Evolutionary conservation across 1,139 yeast genomes (phyloP), one percentile per base, ranked within the genome.

Genomic region (Saccharomycopsis hybrid): DNA sequence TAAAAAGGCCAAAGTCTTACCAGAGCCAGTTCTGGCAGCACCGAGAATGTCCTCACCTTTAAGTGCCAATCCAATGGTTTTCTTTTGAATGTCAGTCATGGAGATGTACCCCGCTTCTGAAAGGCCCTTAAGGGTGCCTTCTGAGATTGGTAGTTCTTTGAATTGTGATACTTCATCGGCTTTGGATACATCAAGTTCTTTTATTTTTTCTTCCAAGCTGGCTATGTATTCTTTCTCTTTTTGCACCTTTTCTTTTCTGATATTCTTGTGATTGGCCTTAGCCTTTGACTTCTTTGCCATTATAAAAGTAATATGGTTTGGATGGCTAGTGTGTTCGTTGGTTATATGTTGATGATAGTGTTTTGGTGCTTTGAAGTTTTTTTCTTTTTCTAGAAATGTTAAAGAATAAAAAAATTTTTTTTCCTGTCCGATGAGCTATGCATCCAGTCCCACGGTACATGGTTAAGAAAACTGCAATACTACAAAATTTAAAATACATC

Each of bases 1-100:
- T 58, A 92, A 71, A 61, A 92, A 92, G 3, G 97, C 95, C 54
- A 92, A 68, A 0, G 99, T 92, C 65, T 92, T 92, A 46, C 99
- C 99, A 1, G 96, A 88, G 2, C 99, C 98, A 0, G 99, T 92
- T 60, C 82, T 81, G 24, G 98, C 98, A 27, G 97, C 95, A 30
- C 90, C 97, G 58, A 92, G 72, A 7, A 92, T 67, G 67, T 94
- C 99, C 45, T 80, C 74, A 0, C 95, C 94, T 59, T 85, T 80
- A 55, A 92, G 70, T 1, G 95, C 82, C 18, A 76, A 68, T 0
- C 95, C 86, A 36, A 92, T 86, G 3, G 96, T 75, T 49, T 80
- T 80, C 57, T 76, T 78, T 62, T 92, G 99, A 52, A 92, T 87
- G 51, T 86, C 96, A 0, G 98, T 92, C 69, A 89, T 66, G 27